phyloP scores from a whole-genome alignment of 2,329 filamentous ascomycete genomes.

The Exophiala dermatitidis region DNA sequence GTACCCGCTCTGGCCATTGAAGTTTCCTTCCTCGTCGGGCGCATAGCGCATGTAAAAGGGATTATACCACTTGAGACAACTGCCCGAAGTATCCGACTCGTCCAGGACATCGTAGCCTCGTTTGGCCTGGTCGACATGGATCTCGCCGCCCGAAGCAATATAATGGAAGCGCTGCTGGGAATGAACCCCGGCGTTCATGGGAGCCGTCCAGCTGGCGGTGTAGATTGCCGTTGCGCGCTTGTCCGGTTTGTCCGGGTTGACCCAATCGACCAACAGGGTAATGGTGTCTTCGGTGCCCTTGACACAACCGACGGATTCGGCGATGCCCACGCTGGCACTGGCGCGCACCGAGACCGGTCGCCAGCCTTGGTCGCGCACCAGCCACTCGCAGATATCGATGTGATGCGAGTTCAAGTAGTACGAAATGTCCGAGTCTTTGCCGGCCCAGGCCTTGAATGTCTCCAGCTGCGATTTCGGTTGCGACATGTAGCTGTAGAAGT shows the following conservation, averaged over 20 bases:
- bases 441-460: slow-evolving; percentile 92
- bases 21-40: slow-evolving; percentile 90
- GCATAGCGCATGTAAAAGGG: slow-evolving; percentile 95
- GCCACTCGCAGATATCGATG: slow-evolving; percentile 84
- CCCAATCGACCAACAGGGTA: slow-evolving; percentile 81
- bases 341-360: slow-evolving; percentile 72
- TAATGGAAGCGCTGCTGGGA: slow-evolving; percentile 97
- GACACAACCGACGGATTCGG: slow-evolving; percentile 69
- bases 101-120: slow-evolving; percentile 94
- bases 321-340: slow-evolving; percentile 69
- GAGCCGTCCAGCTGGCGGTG: slow-evolving; percentile 90
- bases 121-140: slow-evolving; percentile 87
- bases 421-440: slow-evolving; percentile 83
- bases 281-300: slow-evolving; percentile 87
- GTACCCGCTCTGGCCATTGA: slow-evolving; percentile 82
- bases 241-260: slow-evolving; percentile 29
- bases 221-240: slow-evolving; percentile 82
- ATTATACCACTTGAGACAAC: slow-evolving; percentile 70
- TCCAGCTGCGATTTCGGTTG: slow-evolving; percentile 86
- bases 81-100: slow-evolving; percentile 43
- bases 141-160: slow-evolving; percentile 74
- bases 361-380: slow-evolving; percentile 76
- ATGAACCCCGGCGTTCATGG: slow-evolving; percentile 87
- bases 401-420: slow-evolving; percentile 97
- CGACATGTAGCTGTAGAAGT: slow-evolving; percentile 96